Percentiles rank a stretch among this genome's conserved stretches.
Conservation (phyloP, 2,329 filamentous ascomycete genomes). For the Colletotrichum sp. region DNA sequence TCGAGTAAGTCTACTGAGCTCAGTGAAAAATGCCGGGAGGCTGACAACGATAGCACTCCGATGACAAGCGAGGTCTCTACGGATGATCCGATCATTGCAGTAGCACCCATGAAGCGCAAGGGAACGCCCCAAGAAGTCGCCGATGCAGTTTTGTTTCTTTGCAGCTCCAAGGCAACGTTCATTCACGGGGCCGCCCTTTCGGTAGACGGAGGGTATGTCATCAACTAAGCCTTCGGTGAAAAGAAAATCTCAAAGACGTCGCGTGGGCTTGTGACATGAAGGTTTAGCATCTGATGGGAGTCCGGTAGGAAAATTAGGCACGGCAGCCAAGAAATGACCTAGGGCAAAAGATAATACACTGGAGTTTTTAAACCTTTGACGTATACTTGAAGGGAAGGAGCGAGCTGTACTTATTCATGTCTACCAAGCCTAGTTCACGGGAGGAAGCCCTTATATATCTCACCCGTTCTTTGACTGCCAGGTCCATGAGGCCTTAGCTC, state of each 20-base stretch:
- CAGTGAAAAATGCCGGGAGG: not conserved
- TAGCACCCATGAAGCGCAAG: constrained; percentile 41
- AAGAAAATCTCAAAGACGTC: not conserved
- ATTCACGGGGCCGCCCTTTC: constrained; percentile 47
- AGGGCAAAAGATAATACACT: too few species aligned
- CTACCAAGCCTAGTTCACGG: too few species aligned
- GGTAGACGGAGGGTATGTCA: constrained; percentile 47
- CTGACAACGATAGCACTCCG: constrained; percentile 33
- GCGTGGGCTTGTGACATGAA: not conserved
- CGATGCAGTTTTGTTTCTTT: constrained; percentile 49
- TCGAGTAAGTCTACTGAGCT: constrained; percentile 33
- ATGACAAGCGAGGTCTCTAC: constrained; percentile 44
- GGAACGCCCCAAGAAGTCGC: constrained; percentile 51
- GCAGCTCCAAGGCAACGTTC: constrained; percentile 49
- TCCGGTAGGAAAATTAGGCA: not conserved
- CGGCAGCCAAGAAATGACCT: not conserved
- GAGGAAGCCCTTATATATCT: not conserved
- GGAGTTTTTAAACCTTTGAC: not conserved
- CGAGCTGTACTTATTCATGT: fast-evolving
- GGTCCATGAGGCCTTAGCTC: not conserved
- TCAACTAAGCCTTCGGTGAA: not conserved
- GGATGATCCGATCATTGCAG: constrained; percentile 34
- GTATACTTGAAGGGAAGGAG: not conserved
- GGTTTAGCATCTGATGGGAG: not conserved
- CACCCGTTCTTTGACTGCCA: not conserved